phyloP scores from a whole-genome alignment of 2,329 filamentous ascomycete species.

The Cercospora sojina region DNA sequence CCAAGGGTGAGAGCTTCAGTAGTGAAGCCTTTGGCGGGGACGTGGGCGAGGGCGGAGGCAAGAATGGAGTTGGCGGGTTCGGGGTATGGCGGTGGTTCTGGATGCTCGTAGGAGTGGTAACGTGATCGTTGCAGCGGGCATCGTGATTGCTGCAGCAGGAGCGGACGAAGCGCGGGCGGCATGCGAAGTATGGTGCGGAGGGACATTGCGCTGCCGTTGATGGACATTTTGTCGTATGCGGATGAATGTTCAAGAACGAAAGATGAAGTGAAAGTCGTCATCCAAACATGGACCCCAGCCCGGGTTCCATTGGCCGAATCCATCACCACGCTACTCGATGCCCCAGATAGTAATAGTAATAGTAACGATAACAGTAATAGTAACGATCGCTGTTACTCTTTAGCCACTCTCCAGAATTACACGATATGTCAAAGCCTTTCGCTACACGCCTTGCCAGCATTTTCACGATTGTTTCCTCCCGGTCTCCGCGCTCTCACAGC shows the following conservation, averaged over 20 bases:
- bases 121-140: constrained; percentile 18
- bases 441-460: neutral
- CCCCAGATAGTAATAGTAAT: neutral
- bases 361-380: neutral
- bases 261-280: neutral
- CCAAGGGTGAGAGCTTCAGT: constrained; percentile 69
- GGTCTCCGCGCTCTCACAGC: neutral
- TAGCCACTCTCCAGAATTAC: neutral
- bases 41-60: constrained; percentile 72
- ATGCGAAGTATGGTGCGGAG: constrained; percentile 32
- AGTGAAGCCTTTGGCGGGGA: constrained; percentile 82
- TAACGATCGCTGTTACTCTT: neutral
- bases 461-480: neutral
- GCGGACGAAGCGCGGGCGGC: constrained; percentile 30
- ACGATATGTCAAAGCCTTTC: neutral
- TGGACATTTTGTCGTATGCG: neutral
- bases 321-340: neutral
- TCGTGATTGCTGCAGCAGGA: constrained; percentile 27
- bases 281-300: neutral
- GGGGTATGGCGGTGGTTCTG: constrained; percentile 62
- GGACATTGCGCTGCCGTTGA: constrained; percentile 19
- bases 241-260: neutral
- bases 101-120: constrained; percentile 76
- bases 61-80: constrained; percentile 73
- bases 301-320: neutral